Evolutionary conservation across 2,329 filamentous ascomycete species (phyloP).

Genomic region (Cryphonectria radicalis): DNA sequence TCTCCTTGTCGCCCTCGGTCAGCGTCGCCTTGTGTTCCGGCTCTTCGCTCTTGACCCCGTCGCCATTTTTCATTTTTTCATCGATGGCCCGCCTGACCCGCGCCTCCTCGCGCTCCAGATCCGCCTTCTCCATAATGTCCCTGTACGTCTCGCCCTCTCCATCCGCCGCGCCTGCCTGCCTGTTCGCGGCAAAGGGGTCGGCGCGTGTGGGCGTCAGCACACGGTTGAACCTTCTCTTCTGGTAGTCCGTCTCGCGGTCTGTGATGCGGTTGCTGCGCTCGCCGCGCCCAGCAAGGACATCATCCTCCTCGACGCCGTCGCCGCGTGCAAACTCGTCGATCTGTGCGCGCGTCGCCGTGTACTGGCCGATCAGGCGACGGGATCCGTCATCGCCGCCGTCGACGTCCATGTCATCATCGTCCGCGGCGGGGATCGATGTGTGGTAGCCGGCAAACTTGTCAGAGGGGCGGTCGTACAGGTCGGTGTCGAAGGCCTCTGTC

Average conservation of each 20-base stretch:
- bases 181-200: conserved; percentile 81
- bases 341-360: conserved; percentile 89
- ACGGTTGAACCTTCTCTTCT: conserved; percentile 91
- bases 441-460: conserved; percentile 92
- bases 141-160: conserved; percentile 79
- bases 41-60: conserved; percentile 60
- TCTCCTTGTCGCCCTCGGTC: conserved; percentile 76
- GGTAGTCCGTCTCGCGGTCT: conserved; percentile 95
- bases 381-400: conserved; percentile 73
- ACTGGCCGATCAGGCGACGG: conserved; percentile 86
- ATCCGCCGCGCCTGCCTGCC: conserved; percentile 64
- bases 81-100: conserved; percentile 80
- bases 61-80: conserved; percentile 64
- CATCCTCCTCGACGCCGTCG: conserved; percentile 86
- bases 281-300: conserved; percentile 77
- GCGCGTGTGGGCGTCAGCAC: conserved; percentile 83
- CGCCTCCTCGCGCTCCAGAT: conserved; percentile 92
- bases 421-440: conserved; percentile 81
- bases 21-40: conserved; percentile 75
- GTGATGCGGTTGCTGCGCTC: conserved; percentile 91
- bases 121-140: conserved; percentile 87
- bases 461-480: conserved; percentile 78
- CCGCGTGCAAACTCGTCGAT: conserved; percentile 93
- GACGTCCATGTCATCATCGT: conserved; percentile 78
- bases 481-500: conserved; percentile 85